Percentiles rank a stretch among this genome's conserved stretches.
Evolutionary conservation across 306 rosid genomes (phyloP).

Genomic region (Morella rubra): DNA sequence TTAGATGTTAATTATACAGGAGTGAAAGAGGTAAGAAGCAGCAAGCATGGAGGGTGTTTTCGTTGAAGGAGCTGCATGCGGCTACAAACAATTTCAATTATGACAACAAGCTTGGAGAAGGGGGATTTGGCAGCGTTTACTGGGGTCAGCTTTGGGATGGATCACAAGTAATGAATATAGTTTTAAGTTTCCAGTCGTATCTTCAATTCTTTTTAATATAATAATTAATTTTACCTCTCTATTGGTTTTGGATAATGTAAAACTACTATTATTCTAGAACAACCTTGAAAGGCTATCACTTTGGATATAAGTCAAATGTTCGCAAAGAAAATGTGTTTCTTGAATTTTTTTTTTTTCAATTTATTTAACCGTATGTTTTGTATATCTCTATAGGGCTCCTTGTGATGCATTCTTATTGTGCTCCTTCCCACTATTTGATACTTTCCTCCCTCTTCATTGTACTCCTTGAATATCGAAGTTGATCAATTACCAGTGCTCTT

Average conservation of each 20-base stretch:
- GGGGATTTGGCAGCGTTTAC: constrained; percentile 95
- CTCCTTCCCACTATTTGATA: background rate
- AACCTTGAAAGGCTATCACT: background rate
- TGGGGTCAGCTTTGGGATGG: constrained; percentile 99
- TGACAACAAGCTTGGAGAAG: constrained; percentile 99
- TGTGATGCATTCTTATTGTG: background rate
- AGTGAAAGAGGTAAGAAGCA: constrained; percentile 75
- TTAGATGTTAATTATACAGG: constrained; percentile 44
- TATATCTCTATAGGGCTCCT: background rate
- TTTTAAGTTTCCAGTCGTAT: background rate
- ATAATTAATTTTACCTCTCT: background rate
- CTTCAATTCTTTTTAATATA: background rate
- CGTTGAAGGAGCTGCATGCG: constrained; percentile 87
- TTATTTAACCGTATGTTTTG: constrained; percentile 1
- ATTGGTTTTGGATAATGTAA: background rate
- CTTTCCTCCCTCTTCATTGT: background rate
- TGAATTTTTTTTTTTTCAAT: background rate
- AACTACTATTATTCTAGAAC: background rate
- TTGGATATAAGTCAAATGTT: background rate
- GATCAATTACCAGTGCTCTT: background rate
- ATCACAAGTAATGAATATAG: constrained; percentile 60
- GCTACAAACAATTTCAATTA: constrained; percentile 97
- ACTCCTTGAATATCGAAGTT: background rate
- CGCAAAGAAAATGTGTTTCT: background rate
- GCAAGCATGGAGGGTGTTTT: constrained; percentile 86